Base-by-base conservation (phyloP, 345 rosid species). In the Eucalyptus sideroxylon region DNA sequence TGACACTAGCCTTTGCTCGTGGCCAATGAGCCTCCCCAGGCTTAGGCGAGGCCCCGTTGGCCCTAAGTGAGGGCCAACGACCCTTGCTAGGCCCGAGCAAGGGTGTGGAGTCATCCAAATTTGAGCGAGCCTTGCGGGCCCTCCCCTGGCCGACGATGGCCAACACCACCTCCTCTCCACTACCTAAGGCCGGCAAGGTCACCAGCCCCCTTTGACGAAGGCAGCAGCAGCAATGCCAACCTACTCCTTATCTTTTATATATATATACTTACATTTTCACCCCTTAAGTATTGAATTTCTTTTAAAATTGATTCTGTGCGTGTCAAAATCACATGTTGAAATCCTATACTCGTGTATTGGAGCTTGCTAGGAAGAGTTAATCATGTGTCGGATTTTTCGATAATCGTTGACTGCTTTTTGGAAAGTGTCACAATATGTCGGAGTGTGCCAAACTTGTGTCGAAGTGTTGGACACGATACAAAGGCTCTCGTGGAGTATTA, bases 161-260 rank as follows among this genome's bases (percentile, higher is more conserved):
- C 26, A 51, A 51, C 55, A 51, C 26, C 2, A 8, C 5, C 59
- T 5, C 26, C 59, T 7, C 59, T 53, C 0, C 9, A 0, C 59
- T 1, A 53, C 26, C 1, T 53, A 53, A 53, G 26, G 26, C 0
- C 5, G 11, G 11, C 5, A 19, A 53, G 59, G 59, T 53, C 9
- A 0, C 0, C 0, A 0, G 0, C 0, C 11, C 26, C 26, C 26
- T 53, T 7, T 0, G 0, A 53, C 1, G 2, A 8, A 19, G 10
- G 56, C 2, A 53, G 0, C 0, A 0, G 10, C 0, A 1, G 5
- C 4, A 2, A 53, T 0, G 11, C 24, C 0, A 2, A 2, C 59
- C 11, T 53, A 21, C 11, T 8, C 11, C 23, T 51, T 51, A 51
- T 50, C 21, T n/a, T n/a, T n/a, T n/a, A n/a, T n/a, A n/a, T n/a